Evolutionary conservation across 164 flowering plant genomes (phyloP), one percentile per base, ranked within the genome.

Genomic region (Euptelea pleiosperma): DNA sequence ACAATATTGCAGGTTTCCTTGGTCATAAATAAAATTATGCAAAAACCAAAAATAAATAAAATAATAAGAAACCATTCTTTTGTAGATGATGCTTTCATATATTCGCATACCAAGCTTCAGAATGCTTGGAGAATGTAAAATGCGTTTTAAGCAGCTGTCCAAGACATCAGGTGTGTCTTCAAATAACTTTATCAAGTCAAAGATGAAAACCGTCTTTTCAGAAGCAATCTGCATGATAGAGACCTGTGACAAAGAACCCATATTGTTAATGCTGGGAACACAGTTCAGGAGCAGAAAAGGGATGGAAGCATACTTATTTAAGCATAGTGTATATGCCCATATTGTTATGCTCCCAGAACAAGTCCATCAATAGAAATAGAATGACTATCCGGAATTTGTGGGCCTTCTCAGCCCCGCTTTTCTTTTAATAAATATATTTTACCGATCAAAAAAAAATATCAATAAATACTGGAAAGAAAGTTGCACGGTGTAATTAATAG

Each of bases 161-260:
- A 94, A 60, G 61, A 63, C 54, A 29, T 62, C 66, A 34, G 95
- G 87, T 22, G 54, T 80, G 21, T 83, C 91, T 45, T 71, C 56
- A 57, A 37, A 73, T 68, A 93, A 70, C 77, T 82, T 88, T 62
- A 90, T 82, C 69, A 93, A 62, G 82, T 93, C 99, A 52, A 93
- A 43, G 62, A 93, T 79, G 70, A 79, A 88, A 57, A 77, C 99
- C 69, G 36, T 68, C 65, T 70, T 79, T 31, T 85, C 89, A 36
- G 95, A 85, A 60, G 96, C 94, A 71, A 93, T 83, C 73, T 93
- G 97, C 83, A 93, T 81, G 62, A 93, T 93, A 54, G 97, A 90
- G 45, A 93, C 97, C 97, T 93, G 91, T 47, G 63, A 64, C 60
- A 77, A 60, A 31, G 21, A 59, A 41, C 6, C 42, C 3, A 26